Conservation (phyloP, 208 protist genomes). For the Crithidia brevicula region DNA sequence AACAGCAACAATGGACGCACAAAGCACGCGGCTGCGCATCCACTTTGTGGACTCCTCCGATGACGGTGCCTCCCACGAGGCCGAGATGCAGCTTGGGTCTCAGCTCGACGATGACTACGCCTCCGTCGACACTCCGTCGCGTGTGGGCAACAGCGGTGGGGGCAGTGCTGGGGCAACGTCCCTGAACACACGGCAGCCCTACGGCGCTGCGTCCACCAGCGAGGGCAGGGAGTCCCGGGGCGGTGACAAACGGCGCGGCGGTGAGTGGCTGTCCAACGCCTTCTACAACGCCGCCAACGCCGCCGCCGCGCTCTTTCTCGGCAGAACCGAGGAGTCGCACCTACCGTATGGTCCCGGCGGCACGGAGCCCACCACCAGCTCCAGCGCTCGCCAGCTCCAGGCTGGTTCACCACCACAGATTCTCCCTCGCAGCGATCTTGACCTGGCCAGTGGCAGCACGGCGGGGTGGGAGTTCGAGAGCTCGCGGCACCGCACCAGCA, state of each 20-base stretch:
- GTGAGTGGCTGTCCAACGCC: constrained; percentile 17
- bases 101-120: constrained; percentile 15
- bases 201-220: constrained; percentile 11
- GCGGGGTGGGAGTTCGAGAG: constrained; percentile 31
- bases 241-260: background rate
- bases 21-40: constrained; percentile 36
- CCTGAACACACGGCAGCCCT: constrained; percentile 15
- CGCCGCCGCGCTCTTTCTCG: constrained; percentile 15
- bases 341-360: background rate
- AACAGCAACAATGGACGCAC: constrained; percentile 10
- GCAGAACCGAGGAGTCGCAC: constrained; percentile 11
- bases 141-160: background rate
- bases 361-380: constrained; percentile 8
- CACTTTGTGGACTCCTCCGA: constrained; percentile 78
- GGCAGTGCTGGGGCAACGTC: background rate
- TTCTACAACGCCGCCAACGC: constrained; percentile 19
- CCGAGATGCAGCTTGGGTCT: constrained; percentile 38
- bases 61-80: constrained; percentile 58
- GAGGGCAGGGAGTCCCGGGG: constrained; percentile 12
- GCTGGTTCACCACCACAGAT: background rate
- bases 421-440: background rate
- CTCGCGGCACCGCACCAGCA: constrained; percentile 13
- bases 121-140: constrained; percentile 2
- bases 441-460: constrained; percentile 11
- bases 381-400: constrained; percentile 5